Base-by-base conservation (phyloP, 208 protist genomes). In the Trypanosoma theileri region DNA sequence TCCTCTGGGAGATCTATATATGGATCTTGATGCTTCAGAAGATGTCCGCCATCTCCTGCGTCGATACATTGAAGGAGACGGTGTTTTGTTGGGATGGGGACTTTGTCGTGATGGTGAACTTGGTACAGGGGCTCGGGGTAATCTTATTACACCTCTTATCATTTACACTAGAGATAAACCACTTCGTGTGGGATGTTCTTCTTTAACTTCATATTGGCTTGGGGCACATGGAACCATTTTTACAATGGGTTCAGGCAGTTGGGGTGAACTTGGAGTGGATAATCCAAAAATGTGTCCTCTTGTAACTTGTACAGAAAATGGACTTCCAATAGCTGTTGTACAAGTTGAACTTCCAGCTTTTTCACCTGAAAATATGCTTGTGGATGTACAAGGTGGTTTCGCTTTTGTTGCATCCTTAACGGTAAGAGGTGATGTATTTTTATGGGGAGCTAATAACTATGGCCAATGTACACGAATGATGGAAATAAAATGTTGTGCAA, bases 381-480 rank as follows among this genome's bases (percentile, higher is more conserved):
- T 91, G 2, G 80, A 89, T 53, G 81, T 91, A 6, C 65, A 67
- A 22, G 80, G 77, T 51, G 84, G 89, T 21, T 88, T 73, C 59
- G 73, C 77, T 16, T 94, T 82, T 77, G 79, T 86, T 67, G 80
- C 75, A 21, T 73, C 71, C 41, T 56, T 92, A 14, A 82, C 84
- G 0, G 46, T 75, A 11, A 74, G 76, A 41, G 89, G 85, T 24
- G 79, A 80, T 42, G 62, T 92, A 28, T 83, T 84, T 52, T 69
- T 84, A 44, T 92, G 89, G 86, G 89, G 85, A 4, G 77, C 84
- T 44, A 94, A 94, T 71, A 88, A 89, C 66, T 91, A 84, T 44
- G 75, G 60, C 4, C 88, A 94, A 74, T 94, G 88, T 72, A 74
- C 82, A 57, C 73, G 55, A 7, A 80, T 82, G 40, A 60, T 83